Evolutionary conservation across 352 stramenopile species (phyloP).

Genomic region (Phytophthora pseudosyringae): DNA sequence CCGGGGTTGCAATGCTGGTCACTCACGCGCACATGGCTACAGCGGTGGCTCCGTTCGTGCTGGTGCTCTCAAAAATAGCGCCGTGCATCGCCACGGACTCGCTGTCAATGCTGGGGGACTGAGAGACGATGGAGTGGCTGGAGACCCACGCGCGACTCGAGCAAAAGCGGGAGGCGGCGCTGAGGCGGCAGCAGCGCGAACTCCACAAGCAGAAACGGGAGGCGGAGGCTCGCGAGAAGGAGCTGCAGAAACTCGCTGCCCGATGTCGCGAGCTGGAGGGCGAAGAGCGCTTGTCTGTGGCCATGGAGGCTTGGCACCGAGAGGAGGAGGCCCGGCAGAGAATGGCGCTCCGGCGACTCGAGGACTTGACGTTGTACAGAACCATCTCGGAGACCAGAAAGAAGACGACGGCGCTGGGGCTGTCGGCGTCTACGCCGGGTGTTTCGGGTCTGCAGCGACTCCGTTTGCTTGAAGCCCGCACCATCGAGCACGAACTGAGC

Average conservation of each 20-base stretch:
- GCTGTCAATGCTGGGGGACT: neutral
- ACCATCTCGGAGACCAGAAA: slow-evolving; percentile 32
- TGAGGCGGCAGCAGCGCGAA: slow-evolving; percentile 60
- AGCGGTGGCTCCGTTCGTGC: too few relatives aligned
- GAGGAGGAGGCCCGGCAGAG: slow-evolving; percentile 28
- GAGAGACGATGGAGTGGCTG: slow-evolving; percentile 48
- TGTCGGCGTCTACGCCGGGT: slow-evolving; percentile 45
- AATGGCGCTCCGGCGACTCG: slow-evolving; percentile 41
- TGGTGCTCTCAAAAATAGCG: slow-evolving; percentile 9
- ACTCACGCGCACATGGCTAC: neutral
- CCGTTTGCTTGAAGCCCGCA: slow-evolving; percentile 38
- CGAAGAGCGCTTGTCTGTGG: slow-evolving; percentile 58
- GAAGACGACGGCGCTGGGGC: slow-evolving; percentile 37
- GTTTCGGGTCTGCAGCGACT: slow-evolving; percentile 38
- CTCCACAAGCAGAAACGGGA: slow-evolving; percentile 35
- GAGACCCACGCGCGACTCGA: slow-evolving; percentile 57
- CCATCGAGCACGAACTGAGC: slow-evolving; percentile 40
- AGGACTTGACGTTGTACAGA: slow-evolving; percentile 46
- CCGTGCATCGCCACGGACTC: neutral
- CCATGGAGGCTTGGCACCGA: slow-evolving; percentile 42
- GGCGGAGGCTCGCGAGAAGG: slow-evolving; percentile 37
- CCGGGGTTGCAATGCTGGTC: too few relatives aligned
- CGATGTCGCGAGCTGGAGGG: slow-evolving; percentile 59
- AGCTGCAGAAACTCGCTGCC: slow-evolving; percentile 32
- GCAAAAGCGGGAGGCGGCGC: slow-evolving; percentile 47